phyloP scores from a whole-genome alignment of 75 land plant genomes.

The Pseudotsuga menziesii region DNA sequence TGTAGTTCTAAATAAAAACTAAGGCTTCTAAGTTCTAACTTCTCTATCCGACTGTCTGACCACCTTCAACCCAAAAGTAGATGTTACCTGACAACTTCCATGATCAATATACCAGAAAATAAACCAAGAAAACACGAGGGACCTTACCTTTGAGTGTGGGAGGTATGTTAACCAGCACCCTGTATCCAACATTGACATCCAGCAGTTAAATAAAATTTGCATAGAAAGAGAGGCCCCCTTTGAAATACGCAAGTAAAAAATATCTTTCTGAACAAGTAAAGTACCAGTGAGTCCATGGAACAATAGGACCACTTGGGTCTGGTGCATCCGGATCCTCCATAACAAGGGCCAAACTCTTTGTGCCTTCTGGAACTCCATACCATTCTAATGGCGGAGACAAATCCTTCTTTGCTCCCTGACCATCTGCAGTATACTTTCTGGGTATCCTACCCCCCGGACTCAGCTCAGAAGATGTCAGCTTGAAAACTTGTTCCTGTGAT shows the following conservation, averaged over 20 bases:
- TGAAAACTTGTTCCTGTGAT: constrained; percentile 28
- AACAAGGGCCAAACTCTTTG: constrained; percentile 61
- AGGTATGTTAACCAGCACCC: constrained; percentile 32
- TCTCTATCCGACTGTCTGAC: not conserved
- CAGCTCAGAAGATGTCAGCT: constrained; percentile 50
- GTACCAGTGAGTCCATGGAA: constrained; percentile 70
- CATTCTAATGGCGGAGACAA: constrained; percentile 85
- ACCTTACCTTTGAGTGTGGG: constrained; percentile 44
- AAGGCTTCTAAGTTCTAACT: not conserved
- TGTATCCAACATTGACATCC: not conserved
- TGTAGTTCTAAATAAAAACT: not conserved
- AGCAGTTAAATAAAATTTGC: not conserved
- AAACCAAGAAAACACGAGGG: not conserved
- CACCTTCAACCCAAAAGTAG: too few species aligned
- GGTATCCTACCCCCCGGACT: constrained; percentile 62
- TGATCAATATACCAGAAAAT: not conserved
- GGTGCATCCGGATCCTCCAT: constrained; percentile 75
- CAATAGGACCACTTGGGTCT: constrained; percentile 51
- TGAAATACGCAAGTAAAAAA: too few species aligned
- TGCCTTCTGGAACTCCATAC: constrained; percentile 79
- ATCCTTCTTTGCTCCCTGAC: constrained; percentile 71
- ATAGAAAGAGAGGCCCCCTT: too few species aligned
- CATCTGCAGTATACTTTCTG: constrained; percentile 70
- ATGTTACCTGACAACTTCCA: not conserved
- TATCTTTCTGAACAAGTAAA: not conserved